Conservation (phyloP, 139 green algal genomes). For the Chlamydomonas applanata region DNA sequence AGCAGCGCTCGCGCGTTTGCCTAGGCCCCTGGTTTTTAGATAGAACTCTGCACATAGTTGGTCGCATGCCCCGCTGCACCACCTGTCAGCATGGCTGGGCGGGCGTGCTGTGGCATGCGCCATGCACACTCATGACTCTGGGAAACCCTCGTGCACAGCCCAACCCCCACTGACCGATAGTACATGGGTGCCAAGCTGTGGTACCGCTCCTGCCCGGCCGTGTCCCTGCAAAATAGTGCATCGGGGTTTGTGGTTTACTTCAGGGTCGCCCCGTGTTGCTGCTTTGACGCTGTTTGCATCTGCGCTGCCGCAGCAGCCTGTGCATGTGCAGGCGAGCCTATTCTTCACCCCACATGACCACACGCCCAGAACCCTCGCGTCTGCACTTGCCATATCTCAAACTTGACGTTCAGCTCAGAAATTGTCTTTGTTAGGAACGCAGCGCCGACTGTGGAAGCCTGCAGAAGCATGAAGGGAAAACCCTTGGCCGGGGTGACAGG, state of each 20-base stretch:
- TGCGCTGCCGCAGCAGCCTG: too few relatives aligned
- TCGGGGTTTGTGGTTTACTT: too few relatives aligned
- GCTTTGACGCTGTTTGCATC: too few relatives aligned
- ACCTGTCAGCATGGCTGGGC: too few relatives aligned
- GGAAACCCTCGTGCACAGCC: neutral
- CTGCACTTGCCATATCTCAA: conserved; percentile 94
- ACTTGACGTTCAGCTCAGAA: conserved; percentile 94
- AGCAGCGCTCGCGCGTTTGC: neutral
- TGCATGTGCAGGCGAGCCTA: too few relatives aligned
- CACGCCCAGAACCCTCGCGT: neutral
- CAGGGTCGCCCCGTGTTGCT: too few relatives aligned
- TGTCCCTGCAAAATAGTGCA: conserved; percentile 70
- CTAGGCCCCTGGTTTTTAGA: neutral
- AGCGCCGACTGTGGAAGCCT: conserved; percentile 97
- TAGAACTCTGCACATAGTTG: too few relatives aligned
- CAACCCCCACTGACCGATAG: conserved; percentile 71
- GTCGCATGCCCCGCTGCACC: too few relatives aligned
- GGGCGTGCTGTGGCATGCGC: too few relatives aligned
- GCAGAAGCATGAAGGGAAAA: conserved; percentile 11
- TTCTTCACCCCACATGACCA: too few relatives aligned
- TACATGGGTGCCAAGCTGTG: conserved; percentile 99
- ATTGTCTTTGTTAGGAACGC: conserved; percentile 98
- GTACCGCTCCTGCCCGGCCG: conserved; percentile 97
- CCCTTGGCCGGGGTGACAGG: too few relatives aligned
- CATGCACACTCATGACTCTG: neutral